Evolutionary conservation across 1,284 basidiomycete genomes (phyloP).

Genomic region (Ceratobasidium sp.): DNA sequence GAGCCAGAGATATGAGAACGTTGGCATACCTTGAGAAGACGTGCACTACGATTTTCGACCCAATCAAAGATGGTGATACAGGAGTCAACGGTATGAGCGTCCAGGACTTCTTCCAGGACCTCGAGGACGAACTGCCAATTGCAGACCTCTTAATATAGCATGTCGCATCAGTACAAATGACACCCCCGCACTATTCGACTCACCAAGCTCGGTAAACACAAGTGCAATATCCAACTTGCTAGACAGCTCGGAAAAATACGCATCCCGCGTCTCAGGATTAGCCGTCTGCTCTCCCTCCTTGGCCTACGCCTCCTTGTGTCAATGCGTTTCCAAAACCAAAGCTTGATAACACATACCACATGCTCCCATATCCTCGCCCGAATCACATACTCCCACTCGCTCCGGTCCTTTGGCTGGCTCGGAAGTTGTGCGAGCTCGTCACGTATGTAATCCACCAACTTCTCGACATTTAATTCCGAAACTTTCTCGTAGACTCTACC

Average conservation of each 20-base stretch:
- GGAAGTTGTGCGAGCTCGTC: constrained; percentile 51
- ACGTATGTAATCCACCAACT: neutral
- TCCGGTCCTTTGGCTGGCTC: constrained; percentile 66
- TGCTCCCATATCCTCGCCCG: constrained; percentile 73
- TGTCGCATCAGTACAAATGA: constrained; percentile 58
- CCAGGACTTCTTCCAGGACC: constrained; percentile 77
- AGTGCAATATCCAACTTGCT: constrained; percentile 75
- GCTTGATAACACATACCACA: constrained; percentile 63
- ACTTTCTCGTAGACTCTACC: neutral
- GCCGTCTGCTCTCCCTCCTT: constrained; percentile 70
- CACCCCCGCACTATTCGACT: constrained; percentile 52
- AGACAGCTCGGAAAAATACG: constrained; percentile 71
- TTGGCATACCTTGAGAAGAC: constrained; percentile 64
- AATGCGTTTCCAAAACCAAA: neutral
- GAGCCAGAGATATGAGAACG: neutral
- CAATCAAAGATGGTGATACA: constrained; percentile 86
- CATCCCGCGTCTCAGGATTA: constrained; percentile 61
- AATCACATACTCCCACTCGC: constrained; percentile 75
- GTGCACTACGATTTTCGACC: constrained; percentile 75
- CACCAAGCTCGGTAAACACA: constrained; percentile 77
- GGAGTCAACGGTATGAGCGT: constrained; percentile 81
- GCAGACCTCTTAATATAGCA: constrained; percentile 63
- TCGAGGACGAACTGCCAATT: constrained; percentile 38
- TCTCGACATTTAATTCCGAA: neutral
- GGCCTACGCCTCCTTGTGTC: neutral